A percentile compares a stretch with the other conserved stretches of the same genome.
Evolutionary conservation across 2,329 filamentous ascomycete species (phyloP).

Genomic region (Botrytis aclada): DNA sequence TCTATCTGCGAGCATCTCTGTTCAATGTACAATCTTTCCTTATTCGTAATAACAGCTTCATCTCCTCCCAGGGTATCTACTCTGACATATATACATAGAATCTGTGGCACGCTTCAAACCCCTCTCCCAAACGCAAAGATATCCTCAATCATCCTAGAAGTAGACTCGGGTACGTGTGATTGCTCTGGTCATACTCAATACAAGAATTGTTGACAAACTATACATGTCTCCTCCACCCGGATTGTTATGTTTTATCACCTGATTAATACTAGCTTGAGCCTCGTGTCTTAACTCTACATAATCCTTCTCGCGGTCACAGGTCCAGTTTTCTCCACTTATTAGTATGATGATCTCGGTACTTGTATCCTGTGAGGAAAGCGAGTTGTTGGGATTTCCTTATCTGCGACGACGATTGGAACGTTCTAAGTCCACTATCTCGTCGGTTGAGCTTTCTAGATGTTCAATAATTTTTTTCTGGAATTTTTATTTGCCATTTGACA

Average conservation of each 20-base stretch:
- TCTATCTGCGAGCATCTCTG: background rate
- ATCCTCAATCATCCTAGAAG: background rate
- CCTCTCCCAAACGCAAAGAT: background rate
- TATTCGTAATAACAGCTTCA: background rate
- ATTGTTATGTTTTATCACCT: background rate
- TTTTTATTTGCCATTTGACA: too few relatives aligned
- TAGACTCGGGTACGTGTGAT: background rate
- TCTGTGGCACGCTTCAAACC: too few relatives aligned
- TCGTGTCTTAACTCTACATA: background rate
- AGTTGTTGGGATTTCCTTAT: background rate
- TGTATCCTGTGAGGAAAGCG: background rate
- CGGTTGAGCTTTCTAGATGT: background rate
- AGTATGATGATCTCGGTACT: background rate
- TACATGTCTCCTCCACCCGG: rapidly evolving
- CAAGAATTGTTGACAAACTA: background rate
- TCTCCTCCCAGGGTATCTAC: background rate
- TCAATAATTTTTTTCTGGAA: too few relatives aligned
- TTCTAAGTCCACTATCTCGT: background rate
- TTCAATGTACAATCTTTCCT: background rate
- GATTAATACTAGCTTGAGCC: rapidly evolving
- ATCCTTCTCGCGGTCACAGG: background rate
- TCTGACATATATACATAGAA: background rate
- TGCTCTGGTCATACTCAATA: background rate
- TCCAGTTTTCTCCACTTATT: background rate
- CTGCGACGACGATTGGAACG: background rate